Evolutionary conservation across 345 rosid species (phyloP), one percentile per base, ranked within the genome.

Genomic region (Hirschfeldia incana): DNA sequence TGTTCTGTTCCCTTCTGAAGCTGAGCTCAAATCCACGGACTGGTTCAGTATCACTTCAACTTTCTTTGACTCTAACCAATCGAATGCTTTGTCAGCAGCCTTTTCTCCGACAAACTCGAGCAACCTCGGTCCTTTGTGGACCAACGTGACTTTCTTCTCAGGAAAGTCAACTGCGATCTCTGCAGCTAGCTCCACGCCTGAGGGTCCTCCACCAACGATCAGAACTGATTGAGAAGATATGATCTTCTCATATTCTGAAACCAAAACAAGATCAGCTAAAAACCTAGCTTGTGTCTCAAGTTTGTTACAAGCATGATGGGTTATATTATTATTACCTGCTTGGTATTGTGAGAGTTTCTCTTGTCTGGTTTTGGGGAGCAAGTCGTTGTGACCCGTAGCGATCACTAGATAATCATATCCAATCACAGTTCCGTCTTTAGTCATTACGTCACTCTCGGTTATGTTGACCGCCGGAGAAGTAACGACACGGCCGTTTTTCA

Each of bases 101-200:
- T 88, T 92, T 8, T 85, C 70, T 21, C 95, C 97, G 28, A 89
- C 70, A 76, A 91, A 93, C 65, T 94, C 98, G 65, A 94, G 84
- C 78, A 94, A 80, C 79, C 98, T 88, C 1, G 92, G 82, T 34
- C 97, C 97, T 66, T 73, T 85, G 67, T 94, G 98, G 37, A 91
- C 97, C 65, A 94, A 60, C 11, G 97, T 91, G 15, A 92, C 86
- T 77, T 88, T 83, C 87, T 92, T 94, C 53, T 83, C 87, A 0
- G 97, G 97, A 61, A 86, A 92, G 55, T 94, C 98, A 29, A 85
- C 88, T 0, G 95, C 88, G 55, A 94, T 88, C 74, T 94, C 98
- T 8, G 89, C 98, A 9, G 97, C 97, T 73, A 94, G 91, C 85
- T 94, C 97, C 28, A 94, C 97, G 46, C 97, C 98, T 32, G 92